Conservation (phyloP, 2,329 filamentous ascomycete species). For the Phoma sp. region DNA sequence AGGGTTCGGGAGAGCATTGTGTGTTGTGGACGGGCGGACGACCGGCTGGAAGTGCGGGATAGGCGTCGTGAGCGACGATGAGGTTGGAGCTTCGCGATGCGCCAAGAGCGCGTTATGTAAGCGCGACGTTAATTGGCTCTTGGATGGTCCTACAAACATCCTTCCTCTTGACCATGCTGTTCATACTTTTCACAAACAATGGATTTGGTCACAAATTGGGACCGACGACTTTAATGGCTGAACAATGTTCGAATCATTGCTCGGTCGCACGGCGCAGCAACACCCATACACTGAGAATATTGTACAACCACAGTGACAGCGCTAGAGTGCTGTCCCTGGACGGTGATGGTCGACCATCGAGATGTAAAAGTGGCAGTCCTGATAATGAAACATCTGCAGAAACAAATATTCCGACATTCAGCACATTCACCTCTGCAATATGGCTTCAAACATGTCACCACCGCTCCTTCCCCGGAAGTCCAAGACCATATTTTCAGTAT, state of each 20-base stretch:
- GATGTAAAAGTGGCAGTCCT: background rate
- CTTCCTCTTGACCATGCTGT: too few species aligned
- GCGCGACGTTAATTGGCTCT: constrained; percentile 7
- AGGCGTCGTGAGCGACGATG: constrained; percentile 14
- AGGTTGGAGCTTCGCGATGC: constrained; percentile 6
- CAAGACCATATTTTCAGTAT: background rate
- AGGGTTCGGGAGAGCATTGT: constrained; percentile 39
- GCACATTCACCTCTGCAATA: background rate
- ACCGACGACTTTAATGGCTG: too few species aligned
- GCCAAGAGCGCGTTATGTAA: constrained; percentile 18
- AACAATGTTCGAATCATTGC: too few species aligned
- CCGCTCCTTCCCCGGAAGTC: background rate
- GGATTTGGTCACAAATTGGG: too few species aligned
- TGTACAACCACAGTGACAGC: too few species aligned
- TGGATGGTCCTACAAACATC: too few species aligned
- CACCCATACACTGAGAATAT: too few species aligned
- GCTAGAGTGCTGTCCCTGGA: too few species aligned
- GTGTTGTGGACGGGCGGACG: constrained; percentile 6
- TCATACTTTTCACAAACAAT: too few species aligned
- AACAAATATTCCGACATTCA: background rate
- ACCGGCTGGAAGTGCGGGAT: constrained; percentile 5
- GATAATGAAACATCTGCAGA: background rate
- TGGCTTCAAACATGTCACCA: background rate
- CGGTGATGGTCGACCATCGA: too few species aligned
- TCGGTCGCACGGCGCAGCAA: too few species aligned